These are phyloP conservation scores for Candida labiduridarum DNA, from an alignment of 1,139 yeast species.

Conservation along the genomic window DNA sequence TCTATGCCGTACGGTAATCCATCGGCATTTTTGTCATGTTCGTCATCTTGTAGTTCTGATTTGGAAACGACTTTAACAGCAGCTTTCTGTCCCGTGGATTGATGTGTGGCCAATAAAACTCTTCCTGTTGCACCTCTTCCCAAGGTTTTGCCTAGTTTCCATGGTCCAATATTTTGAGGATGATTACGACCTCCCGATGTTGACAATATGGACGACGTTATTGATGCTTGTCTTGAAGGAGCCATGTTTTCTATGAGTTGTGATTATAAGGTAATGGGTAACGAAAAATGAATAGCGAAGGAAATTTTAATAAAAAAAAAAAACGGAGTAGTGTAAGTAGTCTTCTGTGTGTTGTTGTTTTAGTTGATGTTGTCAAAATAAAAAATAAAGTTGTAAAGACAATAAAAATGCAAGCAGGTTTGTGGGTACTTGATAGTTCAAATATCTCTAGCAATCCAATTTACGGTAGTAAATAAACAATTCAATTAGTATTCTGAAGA, in stretches of 20 bases:
- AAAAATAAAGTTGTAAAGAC: too few relatives aligned
- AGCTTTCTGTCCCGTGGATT: conserved; percentile 69
- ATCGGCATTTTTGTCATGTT: conserved; percentile 30
- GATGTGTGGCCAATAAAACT: conserved; percentile 72
- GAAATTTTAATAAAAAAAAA: neutral
- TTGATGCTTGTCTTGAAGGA: conserved; percentile 45
- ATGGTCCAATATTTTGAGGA: conserved; percentile 68
- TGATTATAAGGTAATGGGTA: neutral
- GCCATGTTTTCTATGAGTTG: conserved; percentile 22
- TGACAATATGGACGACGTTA: conserved; percentile 39
- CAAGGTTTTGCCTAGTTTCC: conserved; percentile 76
- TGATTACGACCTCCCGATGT: conserved; percentile 31
- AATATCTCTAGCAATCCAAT: too few relatives aligned
- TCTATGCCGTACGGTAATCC: conserved; percentile 81
- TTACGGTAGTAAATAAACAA: too few relatives aligned
- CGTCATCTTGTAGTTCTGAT: conserved; percentile 50
- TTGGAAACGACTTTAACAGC: conserved; percentile 84
- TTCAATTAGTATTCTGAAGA: too few relatives aligned
- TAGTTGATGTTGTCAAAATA: neutral
- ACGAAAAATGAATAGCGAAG: conserved; percentile 2
- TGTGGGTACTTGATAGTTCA: too few relatives aligned
- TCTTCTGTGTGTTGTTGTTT: neutral
- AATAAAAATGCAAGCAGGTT: too few relatives aligned
- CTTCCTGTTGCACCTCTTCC: conserved; percentile 86
- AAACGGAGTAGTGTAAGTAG: neutral